A percentile compares a stretch with the other conserved stretches of the same genome.
Conservation (phyloP, 1,284 basidiomycete species). For the Apiotrichum akiyoshidainum region DNA sequence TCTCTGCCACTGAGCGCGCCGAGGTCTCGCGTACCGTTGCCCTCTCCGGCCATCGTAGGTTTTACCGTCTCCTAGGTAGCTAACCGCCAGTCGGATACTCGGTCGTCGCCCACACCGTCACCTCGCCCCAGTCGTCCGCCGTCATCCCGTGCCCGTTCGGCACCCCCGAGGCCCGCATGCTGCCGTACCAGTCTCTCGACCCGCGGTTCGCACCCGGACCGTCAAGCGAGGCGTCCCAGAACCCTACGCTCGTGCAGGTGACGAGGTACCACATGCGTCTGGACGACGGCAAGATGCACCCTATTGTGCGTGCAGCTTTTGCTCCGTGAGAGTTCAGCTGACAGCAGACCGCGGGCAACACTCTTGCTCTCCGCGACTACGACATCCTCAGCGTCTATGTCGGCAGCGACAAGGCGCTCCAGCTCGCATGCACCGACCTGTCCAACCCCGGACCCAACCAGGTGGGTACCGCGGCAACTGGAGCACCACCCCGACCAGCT, state of each 20-base stretch:
- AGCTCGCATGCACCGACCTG: slow-evolving; percentile 47
- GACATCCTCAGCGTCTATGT: slow-evolving; percentile 46
- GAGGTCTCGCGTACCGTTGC: slow-evolving; percentile 34
- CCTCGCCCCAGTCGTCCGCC: slow-evolving; percentile 28
- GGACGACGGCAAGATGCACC: slow-evolving; percentile 45
- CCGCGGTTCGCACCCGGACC: slow-evolving; percentile 27
- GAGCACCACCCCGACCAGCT: no score
- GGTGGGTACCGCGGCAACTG: slow-evolving; percentile 23
- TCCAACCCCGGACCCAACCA: slow-evolving; percentile 49
- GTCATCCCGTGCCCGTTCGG: slow-evolving; percentile 40
- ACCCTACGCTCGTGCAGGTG: slow-evolving; percentile 41
- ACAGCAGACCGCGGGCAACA: slow-evolving; percentile 39
- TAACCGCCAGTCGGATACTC: slow-evolving; percentile 43
- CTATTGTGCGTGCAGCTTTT: slow-evolving; percentile 32
- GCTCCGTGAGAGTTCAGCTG: background rate
- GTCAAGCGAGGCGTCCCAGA: slow-evolving; percentile 7
- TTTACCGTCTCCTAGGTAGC: background rate
- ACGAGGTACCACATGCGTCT: slow-evolving; percentile 45
- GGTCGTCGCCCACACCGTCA: slow-evolving; percentile 42
- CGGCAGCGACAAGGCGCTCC: slow-evolving; percentile 46
- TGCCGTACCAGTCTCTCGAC: slow-evolving; percentile 45
- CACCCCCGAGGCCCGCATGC: slow-evolving; percentile 9
- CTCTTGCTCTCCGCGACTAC: slow-evolving; percentile 34
- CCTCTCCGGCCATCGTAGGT: slow-evolving; percentile 44
- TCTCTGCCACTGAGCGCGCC: slow-evolving; percentile 34